Evolutionary conservation across 169 alveolate genomes (phyloP), one percentile per base, ranked within the genome.

Genomic region (Plasmodium ovale): DNA sequence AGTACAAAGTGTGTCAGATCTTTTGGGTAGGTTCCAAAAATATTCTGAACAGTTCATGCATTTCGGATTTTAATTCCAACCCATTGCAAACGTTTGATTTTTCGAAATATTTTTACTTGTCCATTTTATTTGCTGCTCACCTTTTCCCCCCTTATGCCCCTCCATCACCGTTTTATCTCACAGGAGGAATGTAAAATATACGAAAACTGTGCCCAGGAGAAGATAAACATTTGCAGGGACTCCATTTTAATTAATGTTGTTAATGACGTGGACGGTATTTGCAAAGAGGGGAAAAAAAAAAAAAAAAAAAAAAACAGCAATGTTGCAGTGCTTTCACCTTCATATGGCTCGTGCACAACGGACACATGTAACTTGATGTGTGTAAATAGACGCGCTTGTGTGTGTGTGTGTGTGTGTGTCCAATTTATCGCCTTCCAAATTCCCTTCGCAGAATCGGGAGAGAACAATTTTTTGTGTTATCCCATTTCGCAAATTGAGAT

Each of bases 1-100:
- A 84, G 42, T 84, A 84, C 58, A 84, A 84, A 84, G 91, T 69
- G 73, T 84, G 91, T 31, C 91, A 84, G 39, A 84, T 84, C 0
- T 84, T 84, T 44, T 84, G 91, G 91, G 89, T 79, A 79, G 31
- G 10, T 10, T n/a, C 10, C 16, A 33, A 14, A 14, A 59, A 5
- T 37, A 19, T 67, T 67, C 4, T 67, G 2, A n/a, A 35, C 33
- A 19, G 6, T 71, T 5, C 23, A 21, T 51, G 12, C 16, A 29
- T 71, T 6, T 53, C 7, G 27, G 14, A 5, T n/a, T 31, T 19
- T 21, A 31, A 31, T 71, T 16, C 44, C 4, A 0, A 21, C 23
- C n/a, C n/a, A n/a, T n/a, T n/a, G n/a, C n/a, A n/a, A n/a, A n/a
- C n/a, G n/a, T n/a, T n/a, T n/a, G n/a, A n/a, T n/a, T n/a, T 54